Evolutionary conservation across 345 rosid genomes (phyloP).

Genomic region (Dipteronia sinensis): DNA sequence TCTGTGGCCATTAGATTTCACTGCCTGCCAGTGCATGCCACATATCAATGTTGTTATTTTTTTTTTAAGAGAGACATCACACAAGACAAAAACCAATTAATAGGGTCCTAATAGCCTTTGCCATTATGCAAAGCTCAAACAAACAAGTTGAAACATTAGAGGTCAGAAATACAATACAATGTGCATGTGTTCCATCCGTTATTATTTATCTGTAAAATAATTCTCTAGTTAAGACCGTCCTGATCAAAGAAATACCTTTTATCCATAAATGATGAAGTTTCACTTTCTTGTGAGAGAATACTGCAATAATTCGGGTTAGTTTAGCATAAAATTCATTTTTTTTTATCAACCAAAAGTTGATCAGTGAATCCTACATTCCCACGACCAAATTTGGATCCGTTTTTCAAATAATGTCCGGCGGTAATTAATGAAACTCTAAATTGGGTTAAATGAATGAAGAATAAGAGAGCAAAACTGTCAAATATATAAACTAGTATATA

Average conservation of each 20-base stretch:
- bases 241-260: background rate
- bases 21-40: too few relatives aligned
- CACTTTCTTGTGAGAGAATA: background rate
- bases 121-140: background rate
- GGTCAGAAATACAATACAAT: background rate
- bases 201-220: too few relatives aligned
- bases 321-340: background rate
- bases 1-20: background rate
- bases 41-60: too few relatives aligned
- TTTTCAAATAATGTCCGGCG: background rate
- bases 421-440: background rate
- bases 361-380: too few relatives aligned
- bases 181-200: background rate
- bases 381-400: background rate
- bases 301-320: background rate
- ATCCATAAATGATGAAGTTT: background rate
- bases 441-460: background rate
- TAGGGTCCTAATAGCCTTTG: background rate
- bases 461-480: background rate
- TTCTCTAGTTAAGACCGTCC: too few relatives aligned
- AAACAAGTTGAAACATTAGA: background rate
- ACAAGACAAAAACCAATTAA: slow-evolving; percentile 25
- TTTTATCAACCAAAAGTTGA: too few relatives aligned
- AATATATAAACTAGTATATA: too few relatives aligned
- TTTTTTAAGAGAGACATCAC: background rate